Evolutionary conservation across 2,329 filamentous ascomycete species (phyloP).

Genomic region (Fusarium sulawesiense): DNA sequence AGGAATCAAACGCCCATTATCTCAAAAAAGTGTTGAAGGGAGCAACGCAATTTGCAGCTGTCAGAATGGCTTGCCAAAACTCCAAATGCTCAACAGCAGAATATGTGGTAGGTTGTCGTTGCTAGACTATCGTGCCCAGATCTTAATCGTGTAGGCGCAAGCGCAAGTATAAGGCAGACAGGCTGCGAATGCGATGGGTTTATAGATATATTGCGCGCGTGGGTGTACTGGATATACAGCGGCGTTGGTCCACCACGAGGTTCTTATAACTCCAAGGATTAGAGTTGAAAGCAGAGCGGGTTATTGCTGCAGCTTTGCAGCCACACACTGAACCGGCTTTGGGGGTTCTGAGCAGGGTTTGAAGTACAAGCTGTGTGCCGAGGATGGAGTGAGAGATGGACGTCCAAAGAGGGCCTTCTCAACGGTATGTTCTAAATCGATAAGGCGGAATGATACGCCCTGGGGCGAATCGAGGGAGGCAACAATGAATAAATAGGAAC

Average conservation of each 20-base stretch:
- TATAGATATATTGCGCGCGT: conserved; percentile 19
- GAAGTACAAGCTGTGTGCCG: conserved; percentile 14
- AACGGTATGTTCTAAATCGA: conserved; percentile 14
- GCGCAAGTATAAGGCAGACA: conserved; percentile 36
- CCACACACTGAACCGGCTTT: conserved; percentile 15
- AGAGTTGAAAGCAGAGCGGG: conserved; percentile 6
- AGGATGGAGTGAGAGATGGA: conserved; percentile 9
- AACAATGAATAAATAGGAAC: background rate
- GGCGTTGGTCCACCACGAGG: conserved; percentile 28
- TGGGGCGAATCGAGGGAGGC: conserved; percentile 23
- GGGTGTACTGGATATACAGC: conserved; percentile 6
- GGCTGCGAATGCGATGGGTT: conserved; percentile 22
- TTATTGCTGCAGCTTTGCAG: conserved; percentile 26
- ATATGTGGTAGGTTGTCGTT: conserved; percentile 5
- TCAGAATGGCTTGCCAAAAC: conserved; percentile 24
- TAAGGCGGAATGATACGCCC: conserved; percentile 31
- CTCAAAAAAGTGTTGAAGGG: conserved; percentile 26
- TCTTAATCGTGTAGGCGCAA: conserved; percentile 25
- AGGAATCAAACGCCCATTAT: conserved; percentile 45
- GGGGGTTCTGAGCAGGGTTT: conserved; percentile 4
- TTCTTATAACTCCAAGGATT: conserved; percentile 11
- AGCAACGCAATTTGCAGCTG: conserved; percentile 19
- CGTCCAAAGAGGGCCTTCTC: conserved; percentile 18
- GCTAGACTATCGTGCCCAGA: conserved; percentile 14
- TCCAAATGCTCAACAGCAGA: conserved; percentile 12